Evolutionary conservation across 2,329 filamentous ascomycete species (phyloP).

Genomic region (Colletotrichum scovillei): DNA sequence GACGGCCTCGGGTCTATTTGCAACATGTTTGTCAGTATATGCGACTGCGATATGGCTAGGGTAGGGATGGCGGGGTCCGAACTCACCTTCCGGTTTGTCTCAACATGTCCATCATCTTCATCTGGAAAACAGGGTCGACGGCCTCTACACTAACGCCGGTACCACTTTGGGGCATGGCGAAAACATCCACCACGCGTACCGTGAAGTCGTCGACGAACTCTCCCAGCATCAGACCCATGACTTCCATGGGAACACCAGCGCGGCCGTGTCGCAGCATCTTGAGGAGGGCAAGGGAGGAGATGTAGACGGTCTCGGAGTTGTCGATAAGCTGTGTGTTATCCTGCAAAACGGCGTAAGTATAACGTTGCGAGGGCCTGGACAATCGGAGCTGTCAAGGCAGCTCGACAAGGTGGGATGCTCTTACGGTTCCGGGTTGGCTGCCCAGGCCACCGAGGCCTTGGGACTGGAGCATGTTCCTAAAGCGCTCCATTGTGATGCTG

Average conservation of each 20-base stretch:
- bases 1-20: constrained; percentile 86
- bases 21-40: constrained; percentile 18
- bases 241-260: constrained; percentile 98
- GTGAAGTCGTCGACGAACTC: constrained; percentile 99
- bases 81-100: constrained; percentile 92
- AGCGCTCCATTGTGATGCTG: constrained; percentile 79
- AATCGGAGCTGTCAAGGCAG: constrained; percentile 17
- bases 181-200: constrained; percentile 97
- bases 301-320: constrained; percentile 99
- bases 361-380: neutral
- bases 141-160: constrained; percentile 98
- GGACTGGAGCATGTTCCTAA: constrained; percentile 88
- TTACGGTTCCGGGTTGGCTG: constrained; percentile 70
- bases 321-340: constrained; percentile 94
- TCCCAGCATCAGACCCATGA: constrained; percentile 99
- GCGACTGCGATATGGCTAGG: neutral
- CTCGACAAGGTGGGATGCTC: constrained; percentile 43
- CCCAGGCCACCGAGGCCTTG: constrained; percentile 75
- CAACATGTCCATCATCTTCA: constrained; percentile 99
- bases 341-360: constrained; percentile 55
- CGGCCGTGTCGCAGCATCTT: constrained; percentile 99
- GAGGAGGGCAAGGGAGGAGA: constrained; percentile 93
- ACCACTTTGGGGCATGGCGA: constrained; percentile 99
- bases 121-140: constrained; percentile 98
- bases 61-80: constrained; percentile 13